Conservation (phyloP, 305 asterid genomes). For the Euphrasia arctica region DNA sequence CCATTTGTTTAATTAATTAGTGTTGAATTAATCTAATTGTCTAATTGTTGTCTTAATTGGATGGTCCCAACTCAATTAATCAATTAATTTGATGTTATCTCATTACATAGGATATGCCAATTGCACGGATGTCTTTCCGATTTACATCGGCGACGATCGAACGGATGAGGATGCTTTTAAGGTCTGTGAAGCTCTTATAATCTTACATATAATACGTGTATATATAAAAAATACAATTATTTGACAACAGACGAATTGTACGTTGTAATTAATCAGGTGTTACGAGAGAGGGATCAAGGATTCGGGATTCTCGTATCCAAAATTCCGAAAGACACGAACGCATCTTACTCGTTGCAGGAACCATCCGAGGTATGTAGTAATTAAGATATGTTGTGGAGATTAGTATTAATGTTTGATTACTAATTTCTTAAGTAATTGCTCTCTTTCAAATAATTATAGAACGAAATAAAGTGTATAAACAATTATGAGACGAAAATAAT, state of each 20-base stretch:
- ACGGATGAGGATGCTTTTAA: conserved; percentile 95
- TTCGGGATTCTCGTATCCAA: conserved; percentile 89
- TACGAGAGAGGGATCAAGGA: conserved; percentile 76
- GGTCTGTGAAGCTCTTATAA: conserved; percentile 47
- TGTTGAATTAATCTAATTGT: too few species aligned
- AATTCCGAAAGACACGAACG: conserved; percentile 78
- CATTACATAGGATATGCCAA: conserved; percentile 59
- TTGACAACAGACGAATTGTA: not conserved
- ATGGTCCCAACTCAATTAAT: too few species aligned
- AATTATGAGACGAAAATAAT: too few species aligned
- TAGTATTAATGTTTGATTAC: too few species aligned
- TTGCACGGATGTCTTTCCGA: conserved; percentile 70
- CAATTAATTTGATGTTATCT: too few species aligned
- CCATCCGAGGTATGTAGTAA: conserved; percentile 88
- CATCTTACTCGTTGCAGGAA: conserved; percentile 79
- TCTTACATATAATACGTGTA: too few species aligned
- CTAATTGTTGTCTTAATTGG: too few species aligned
- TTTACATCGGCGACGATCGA: conserved; percentile 87
- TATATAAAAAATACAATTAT: too few species aligned
- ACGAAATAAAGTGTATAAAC: too few species aligned
- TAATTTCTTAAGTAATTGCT: not conserved
- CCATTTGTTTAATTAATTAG: too few species aligned
- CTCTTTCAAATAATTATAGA: too few species aligned
- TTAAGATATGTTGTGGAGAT: not conserved
- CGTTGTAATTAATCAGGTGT: conserved; percentile 45